Evolutionary conservation across 257 asterid species (phyloP).

Genomic region (Rauvolfia tetraphylla): DNA sequence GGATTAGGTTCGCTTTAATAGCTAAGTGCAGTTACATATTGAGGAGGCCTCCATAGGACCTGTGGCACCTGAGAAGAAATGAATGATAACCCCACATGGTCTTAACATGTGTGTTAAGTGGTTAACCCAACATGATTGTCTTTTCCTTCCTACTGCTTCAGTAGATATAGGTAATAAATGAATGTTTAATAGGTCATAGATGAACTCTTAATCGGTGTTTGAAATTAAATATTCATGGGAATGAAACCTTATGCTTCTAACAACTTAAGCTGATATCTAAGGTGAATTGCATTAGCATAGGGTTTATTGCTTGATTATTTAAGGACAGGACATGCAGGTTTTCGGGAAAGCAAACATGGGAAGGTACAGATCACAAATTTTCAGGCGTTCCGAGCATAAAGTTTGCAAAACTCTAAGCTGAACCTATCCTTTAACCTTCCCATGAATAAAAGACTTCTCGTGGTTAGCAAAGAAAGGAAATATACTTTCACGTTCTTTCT

Average conservation of each 20-base stretch:
- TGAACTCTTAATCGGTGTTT: too few relatives aligned
- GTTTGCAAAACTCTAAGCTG: background rate
- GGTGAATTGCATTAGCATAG: background rate
- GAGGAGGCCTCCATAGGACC: background rate
- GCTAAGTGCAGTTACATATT: background rate
- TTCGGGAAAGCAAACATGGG: background rate
- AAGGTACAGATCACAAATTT: background rate
- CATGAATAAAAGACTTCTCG: background rate
- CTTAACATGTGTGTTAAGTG: too few relatives aligned
- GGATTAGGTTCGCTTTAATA: background rate
- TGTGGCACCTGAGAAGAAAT: too few relatives aligned
- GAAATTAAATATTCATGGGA: background rate
- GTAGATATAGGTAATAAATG: too few relatives aligned
- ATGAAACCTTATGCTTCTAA: background rate
- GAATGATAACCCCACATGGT: too few relatives aligned
- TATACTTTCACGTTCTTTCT: too few relatives aligned
- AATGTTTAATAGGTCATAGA: too few relatives aligned
- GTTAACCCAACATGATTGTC: too few relatives aligned
- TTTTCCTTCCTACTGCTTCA: too few relatives aligned
- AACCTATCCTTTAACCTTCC: background rate
- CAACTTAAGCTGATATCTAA: too few relatives aligned
- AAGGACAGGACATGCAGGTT: background rate
- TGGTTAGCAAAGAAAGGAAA: background rate
- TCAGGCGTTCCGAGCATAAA: background rate
- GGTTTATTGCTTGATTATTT: too few relatives aligned